Evolutionary conservation across 2,329 filamentous ascomycete species (phyloP), one percentile per base, ranked within the genome.

Genomic region (Trichoderma polysporum): DNA sequence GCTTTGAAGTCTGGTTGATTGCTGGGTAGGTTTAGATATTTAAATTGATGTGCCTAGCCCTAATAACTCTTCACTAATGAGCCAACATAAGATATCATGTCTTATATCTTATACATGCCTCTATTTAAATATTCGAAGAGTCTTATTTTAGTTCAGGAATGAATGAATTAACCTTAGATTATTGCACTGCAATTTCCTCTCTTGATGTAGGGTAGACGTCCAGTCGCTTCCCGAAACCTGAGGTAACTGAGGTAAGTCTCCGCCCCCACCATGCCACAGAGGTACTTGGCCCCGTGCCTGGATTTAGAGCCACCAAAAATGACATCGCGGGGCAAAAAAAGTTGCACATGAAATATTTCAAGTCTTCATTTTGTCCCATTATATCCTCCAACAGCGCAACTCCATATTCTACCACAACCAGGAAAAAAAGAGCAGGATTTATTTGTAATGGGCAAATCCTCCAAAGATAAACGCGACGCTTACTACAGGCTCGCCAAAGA

Each of bases 401-500:
- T 25, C 27, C 15, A 1, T 12, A 13, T 41, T 12, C 12, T 39
- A 25, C 19, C 19, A 9, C n/a, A 22, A 10, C 15, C 33, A 37
- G 22, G 10, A 35, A 29, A 59, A 12, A 10, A 29, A 27, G 2
- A 17, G 17, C 15, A 22, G 22, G 41, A 9, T 17, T n/a, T 13
- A 22, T 3, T 17, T 70, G 79, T 52, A 33, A 97, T 97, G 94
- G 94, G 94, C 1, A 98, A 98, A 78, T 97, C 95, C 1, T 98
- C 94, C 56, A 99, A 99, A 80, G 95, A 99, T 77, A 99, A 99
- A 81, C 91, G 95, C 62, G 95, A 99, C 78, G 94, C 94, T 53
- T 99, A 99, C 81, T 99, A 99, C 76, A 88, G 95, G 63, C 91
- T 99, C 9, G 95, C 95, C 19, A 99, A 99, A 81, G 95, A 99